Evolutionary conservation across 768 basidiomycete genomes (phyloP), one percentile per base, ranked within the genome.

Genomic region (Neoboletus subvelutipes): DNA sequence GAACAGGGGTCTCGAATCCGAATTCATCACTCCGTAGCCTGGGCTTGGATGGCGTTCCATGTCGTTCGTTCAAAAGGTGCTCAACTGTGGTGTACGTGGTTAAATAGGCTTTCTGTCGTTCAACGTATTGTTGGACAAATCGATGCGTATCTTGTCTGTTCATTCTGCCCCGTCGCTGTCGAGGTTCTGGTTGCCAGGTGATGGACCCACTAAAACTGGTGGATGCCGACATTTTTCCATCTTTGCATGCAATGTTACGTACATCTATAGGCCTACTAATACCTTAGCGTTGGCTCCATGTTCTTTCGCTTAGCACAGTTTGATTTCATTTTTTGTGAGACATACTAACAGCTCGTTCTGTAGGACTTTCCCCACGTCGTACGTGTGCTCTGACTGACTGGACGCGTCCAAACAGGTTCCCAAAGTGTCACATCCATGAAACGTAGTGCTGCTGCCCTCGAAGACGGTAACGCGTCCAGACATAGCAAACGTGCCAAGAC

Each of bases 1-100:
- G 73, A 33, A 85, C 68, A 18, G 85, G 85, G 11, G 83, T 86
- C 39, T 73, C 78, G 59, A 85, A 81, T 5, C 77, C 78, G 58
- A 73, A 71, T 18, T 63, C 70, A 12, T 63, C 57, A 13, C 50
- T 55, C 34, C 36, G 54, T 40, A 40, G 50, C 4, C n/a, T n/a
- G n/a, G 22, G 24, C 42, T 55, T 58, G 39, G 56, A 18, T 8
- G 64, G 68, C 5, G 65, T 64, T 20, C 34, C 45, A 41, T 8
- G 34, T 53, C 45, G 28, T 36, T 62, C 50, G 52, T 58, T 52
- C 45, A 55, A 24, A 26, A 56, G 69, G 15, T 76, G 80, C 60
- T 83, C 77, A 10, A 11, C 9, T 4, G 65, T 59, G 5, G 75
- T 77, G 60, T 86, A 80, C 0, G 64, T 60, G 54, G 75, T 77